Percentiles rank a stretch among this genome's conserved stretches.
These are phyloP conservation scores for Rhodotorula sp. DNA, from an alignment of 1,284 basidiomycete species.

Conservation along the genomic window DNA sequence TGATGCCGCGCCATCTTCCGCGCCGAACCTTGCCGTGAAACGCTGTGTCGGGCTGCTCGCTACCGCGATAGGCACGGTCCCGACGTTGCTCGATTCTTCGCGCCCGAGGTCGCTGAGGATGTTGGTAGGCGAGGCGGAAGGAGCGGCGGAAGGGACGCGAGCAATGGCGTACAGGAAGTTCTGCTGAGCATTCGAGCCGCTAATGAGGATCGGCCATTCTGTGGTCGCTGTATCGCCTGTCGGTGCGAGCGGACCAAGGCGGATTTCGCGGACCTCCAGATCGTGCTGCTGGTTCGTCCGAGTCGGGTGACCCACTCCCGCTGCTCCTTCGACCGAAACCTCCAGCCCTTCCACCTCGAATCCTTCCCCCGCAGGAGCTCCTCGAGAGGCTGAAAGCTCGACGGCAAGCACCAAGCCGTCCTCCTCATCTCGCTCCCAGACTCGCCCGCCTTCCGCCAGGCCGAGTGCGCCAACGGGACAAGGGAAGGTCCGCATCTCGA, in stretches of 20 bases:
- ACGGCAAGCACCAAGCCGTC: constrained; percentile 28
- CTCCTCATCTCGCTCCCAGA: neutral
- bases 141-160: constrained; percentile 53
- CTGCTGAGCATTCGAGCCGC: constrained; percentile 65
- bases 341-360: constrained; percentile 28
- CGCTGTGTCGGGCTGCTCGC: constrained; percentile 26
- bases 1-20: constrained; percentile 4
- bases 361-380: neutral
- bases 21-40: constrained; percentile 19
- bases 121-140: constrained; percentile 16
- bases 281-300: neutral
- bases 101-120: neutral
- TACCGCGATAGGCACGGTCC: constrained; percentile 26
- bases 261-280: constrained; percentile 23
- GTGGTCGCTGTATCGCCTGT: neutral
- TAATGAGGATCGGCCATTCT: constrained; percentile 66
- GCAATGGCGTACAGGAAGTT: constrained; percentile 77
- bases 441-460: neutral
- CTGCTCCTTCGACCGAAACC: constrained; percentile 16
- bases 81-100: neutral
- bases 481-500: constrained; percentile 21
- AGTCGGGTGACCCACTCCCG: neutral
- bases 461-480: constrained; percentile 18
- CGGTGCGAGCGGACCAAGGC: neutral
- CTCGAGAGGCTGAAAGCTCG: constrained; percentile 13